Evolutionary conservation across 805 yeast species (phyloP).

Genomic region (Metschnikowia peoriensis): DNA sequence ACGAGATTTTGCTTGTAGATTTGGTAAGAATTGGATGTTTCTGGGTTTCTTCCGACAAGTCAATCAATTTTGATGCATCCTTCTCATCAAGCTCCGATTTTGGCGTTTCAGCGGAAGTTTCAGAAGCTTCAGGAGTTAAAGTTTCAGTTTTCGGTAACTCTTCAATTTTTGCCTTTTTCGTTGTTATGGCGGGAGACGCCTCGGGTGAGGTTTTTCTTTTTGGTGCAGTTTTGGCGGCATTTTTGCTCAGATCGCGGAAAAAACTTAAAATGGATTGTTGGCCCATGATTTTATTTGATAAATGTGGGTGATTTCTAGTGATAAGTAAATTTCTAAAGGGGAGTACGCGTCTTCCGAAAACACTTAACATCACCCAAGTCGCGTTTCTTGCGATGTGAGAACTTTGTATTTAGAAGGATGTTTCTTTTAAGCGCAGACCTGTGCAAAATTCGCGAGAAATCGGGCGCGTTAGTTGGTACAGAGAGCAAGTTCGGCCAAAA

Average conservation of each 20-base stretch:
- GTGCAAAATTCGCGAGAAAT: not conserved
- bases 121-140: not conserved
- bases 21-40: slow-evolving; percentile 11
- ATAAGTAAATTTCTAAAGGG: not conserved
- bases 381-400: slow-evolving; percentile 1
- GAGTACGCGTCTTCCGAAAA: slow-evolving; percentile 9
- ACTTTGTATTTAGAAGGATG: not conserved
- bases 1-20: slow-evolving; percentile 24
- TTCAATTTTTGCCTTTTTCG: not conserved
- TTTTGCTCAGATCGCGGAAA: slow-evolving; percentile 12
- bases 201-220: slow-evolving; percentile 5
- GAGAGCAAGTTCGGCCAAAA: not conserved
- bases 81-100: not conserved
- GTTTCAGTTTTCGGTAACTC: not conserved
- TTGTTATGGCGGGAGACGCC: not conserved
- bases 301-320: not conserved
- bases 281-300: slow-evolving; percentile 7
- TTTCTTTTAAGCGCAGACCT: not conserved
- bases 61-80: slow-evolving; percentile 14
- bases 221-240: not conserved
- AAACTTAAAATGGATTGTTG: slow-evolving; percentile 19
- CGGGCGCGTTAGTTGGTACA: not conserved
- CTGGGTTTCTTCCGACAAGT: slow-evolving; percentile 12
- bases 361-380: slow-evolving; percentile 5
- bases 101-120: not conserved